phyloP scores from a whole-genome alignment of 805 yeast species.

The Cyberlindnera suaveolens region DNA sequence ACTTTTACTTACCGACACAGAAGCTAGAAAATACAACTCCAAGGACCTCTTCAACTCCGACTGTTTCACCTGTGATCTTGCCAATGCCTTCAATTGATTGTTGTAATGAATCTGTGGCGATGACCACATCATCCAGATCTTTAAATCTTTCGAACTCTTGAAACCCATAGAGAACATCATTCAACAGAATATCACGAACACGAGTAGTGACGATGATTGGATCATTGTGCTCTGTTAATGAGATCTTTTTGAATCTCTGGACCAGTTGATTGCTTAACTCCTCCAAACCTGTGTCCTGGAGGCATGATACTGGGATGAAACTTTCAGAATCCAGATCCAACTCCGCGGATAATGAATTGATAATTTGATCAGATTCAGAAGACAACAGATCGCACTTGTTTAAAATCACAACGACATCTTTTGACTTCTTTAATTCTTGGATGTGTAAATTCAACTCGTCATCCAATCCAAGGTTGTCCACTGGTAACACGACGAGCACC shows the following conservation, averaged over 20 bases:
- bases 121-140: constrained; percentile 59
- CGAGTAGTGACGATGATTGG: constrained; percentile 73
- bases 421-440: constrained; percentile 19
- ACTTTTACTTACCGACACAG: constrained; percentile 78
- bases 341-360: constrained; percentile 19
- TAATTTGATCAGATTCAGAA: constrained; percentile 13
- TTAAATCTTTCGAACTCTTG: constrained; percentile 50
- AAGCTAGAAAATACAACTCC: constrained; percentile 89
- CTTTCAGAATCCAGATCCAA: constrained; percentile 18
- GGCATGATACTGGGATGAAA: constrained; percentile 53
- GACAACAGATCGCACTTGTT: constrained; percentile 54
- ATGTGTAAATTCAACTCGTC: constrained; percentile 36
- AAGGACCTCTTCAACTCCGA: constrained; percentile 84
- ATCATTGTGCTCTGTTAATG: constrained; percentile 45
- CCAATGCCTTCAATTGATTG: constrained; percentile 84
- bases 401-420: constrained; percentile 38
- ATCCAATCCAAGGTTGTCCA: constrained; percentile 31
- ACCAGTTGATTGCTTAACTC: constrained; percentile 38
- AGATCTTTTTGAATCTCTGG: constrained; percentile 38
- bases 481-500: constrained; percentile 58
- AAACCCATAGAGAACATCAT: constrained; percentile 74
- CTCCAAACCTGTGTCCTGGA: constrained; percentile 47
- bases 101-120: constrained; percentile 72
- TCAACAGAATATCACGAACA: constrained; percentile 63
- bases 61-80: constrained; percentile 81